Conservation (phyloP, 345 rosid species). For the Citrus medica region DNA sequence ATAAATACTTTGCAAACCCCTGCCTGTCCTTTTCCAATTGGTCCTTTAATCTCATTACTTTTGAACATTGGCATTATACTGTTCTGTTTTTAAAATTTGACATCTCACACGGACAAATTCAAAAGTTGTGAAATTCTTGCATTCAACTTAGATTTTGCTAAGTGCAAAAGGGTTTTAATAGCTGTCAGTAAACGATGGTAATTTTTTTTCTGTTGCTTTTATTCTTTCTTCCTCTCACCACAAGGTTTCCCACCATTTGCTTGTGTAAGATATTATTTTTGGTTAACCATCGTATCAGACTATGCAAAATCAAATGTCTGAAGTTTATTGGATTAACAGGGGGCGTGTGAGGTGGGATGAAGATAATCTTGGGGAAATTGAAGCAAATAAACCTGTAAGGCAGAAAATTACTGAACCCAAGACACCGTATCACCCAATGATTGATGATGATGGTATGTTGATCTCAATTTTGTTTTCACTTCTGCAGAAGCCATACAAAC, state of each 20-base stretch:
- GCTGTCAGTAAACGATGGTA: background rate
- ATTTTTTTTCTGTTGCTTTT: background rate
- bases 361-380: conserved; percentile 80
- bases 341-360: conserved; percentile 89
- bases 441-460: conserved; percentile 79
- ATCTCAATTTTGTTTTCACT: background rate
- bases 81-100: background rate
- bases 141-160: background rate
- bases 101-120: background rate
- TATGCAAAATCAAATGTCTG: conserved; percentile 1
- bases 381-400: conserved; percentile 92
- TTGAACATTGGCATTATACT: background rate
- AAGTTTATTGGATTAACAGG: conserved; percentile 33
- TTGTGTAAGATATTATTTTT: background rate
- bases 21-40: background rate
- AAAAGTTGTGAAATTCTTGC: background rate
- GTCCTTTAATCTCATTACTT: background rate
- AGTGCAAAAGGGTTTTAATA: background rate
- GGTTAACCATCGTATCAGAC: background rate
- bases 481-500: background rate
- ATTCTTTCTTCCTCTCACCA: no score
- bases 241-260: background rate
- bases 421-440: conserved; percentile 93
- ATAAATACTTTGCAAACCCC: background rate
- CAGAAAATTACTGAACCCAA: conserved; percentile 99